Percentiles rank a stretch among this genome's conserved stretches.
These are phyloP conservation scores for Comarum palustre DNA, from an alignment of 306 rosid genomes.

Conservation along the genomic window DNA sequence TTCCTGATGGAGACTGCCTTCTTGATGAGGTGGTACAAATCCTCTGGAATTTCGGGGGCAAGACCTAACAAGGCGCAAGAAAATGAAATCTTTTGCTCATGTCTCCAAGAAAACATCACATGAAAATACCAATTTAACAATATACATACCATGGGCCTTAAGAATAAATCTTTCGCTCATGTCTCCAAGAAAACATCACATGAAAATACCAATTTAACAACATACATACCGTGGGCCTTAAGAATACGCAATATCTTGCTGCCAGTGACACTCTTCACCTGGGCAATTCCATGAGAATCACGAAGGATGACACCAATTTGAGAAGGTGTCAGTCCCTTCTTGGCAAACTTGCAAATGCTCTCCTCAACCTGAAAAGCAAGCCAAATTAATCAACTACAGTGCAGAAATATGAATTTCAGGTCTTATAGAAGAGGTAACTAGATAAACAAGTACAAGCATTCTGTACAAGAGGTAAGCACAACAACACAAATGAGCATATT, in stretches of 20 bases:
- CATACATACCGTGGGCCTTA: constrained; percentile 66
- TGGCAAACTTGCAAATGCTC: constrained; percentile 80
- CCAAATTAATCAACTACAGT: neutral
- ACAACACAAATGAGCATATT: neutral
- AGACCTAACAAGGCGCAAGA: constrained; percentile 41
- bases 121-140: no score
- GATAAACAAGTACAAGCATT: no score
- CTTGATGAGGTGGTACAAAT: constrained; percentile 85
- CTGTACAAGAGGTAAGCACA: no score
- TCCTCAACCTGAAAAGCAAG: constrained; percentile 55
- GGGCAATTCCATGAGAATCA: constrained; percentile 81
- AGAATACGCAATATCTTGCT: constrained; percentile 73
- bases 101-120: no score
- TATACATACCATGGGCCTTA: no score
- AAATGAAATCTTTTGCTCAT: no score
- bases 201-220: neutral
- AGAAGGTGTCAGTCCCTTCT: constrained; percentile 87
- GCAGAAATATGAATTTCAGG: no score
- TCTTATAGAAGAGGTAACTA: neutral
- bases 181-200: neutral
- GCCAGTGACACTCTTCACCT: constrained; percentile 67
- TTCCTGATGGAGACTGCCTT: constrained; percentile 78
- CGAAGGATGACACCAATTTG: constrained; percentile 95
- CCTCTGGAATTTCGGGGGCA: constrained; percentile 94
- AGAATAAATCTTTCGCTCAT: neutral